Evolutionary conservation across 495 filamentous ascomycete genomes (phyloP), one percentile per base, ranked within the genome.

Genomic region (Lasiosphaeris hirsuta): DNA sequence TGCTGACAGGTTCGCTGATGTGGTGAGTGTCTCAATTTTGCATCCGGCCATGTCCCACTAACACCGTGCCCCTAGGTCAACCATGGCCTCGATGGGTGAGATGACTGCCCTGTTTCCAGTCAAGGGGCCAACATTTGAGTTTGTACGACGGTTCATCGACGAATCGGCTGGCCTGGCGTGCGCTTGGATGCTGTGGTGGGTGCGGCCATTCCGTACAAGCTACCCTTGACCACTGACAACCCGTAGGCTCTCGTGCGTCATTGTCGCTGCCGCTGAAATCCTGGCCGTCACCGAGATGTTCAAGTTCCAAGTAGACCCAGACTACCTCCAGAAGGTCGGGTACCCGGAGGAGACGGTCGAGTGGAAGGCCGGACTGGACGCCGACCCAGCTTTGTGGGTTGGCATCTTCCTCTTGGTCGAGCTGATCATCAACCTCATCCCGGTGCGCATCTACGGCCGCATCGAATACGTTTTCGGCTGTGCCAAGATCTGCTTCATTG

Each of bases 161-260:
- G 67, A 66, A 50, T 69, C 70, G 13, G 61, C 75, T 4, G 75
- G 75, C 6, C 75, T 68, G 62, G 70, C 72, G 7, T 62, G 65
- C 8, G 75, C 70, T 2, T 83, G 75, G 75, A 74, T 75, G 53
- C 68, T 75, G 18, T 81, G 78, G 79, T 75, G 54, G 52, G 58
- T 15, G 5, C 45, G 33, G 5, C 5, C 34, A 5, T 8, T 35
- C 14, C 14, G 33, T 4, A 1, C 15, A 38, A 45, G 42, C 52
- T 19, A 3, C 13, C 23, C 15, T 7, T 44, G 15, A 7, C 30
- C 37, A 13, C 35, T 54, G 8, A 41, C 38, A 19, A 41, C 14
- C 18, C 13, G 7, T 41, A 75, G 69, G 67, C 73, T 75, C 52
- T 64, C 67, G 0, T 77, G 63, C 54, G 60, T 64, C 15, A 63